Percentiles rank a stretch among this genome's conserved stretches.
Conservation (phyloP, 2,329 filamentous ascomycete genomes). For the Colletotrichum sp. region DNA sequence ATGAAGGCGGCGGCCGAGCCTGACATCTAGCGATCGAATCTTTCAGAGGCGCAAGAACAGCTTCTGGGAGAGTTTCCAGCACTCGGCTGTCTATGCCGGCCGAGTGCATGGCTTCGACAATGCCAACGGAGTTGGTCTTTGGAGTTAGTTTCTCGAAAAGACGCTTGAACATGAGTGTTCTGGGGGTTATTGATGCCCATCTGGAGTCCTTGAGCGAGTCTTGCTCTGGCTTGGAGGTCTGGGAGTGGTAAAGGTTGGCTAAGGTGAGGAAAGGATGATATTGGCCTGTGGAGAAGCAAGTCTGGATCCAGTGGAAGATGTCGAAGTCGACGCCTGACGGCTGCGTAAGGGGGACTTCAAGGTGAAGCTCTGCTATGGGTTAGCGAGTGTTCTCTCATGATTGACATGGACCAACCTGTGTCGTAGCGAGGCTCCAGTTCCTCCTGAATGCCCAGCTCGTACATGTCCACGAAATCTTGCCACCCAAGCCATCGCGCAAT, state of each 20-base stretch:
- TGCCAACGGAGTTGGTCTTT: slow-evolving; percentile 59
- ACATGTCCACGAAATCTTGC: slow-evolving; percentile 50
- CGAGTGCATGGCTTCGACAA: slow-evolving; percentile 76
- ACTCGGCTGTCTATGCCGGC: slow-evolving; percentile 70
- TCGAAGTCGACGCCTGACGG: slow-evolving; percentile 34
- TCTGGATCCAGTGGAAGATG: slow-evolving; percentile 60
- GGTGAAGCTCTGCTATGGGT: slow-evolving; percentile 31
- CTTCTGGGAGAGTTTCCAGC: slow-evolving; percentile 85
- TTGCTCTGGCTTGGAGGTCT: slow-evolving; percentile 37
- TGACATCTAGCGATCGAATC: slow-evolving; percentile 88
- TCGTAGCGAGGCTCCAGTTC: slow-evolving; percentile 45
- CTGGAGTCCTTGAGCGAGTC: slow-evolving; percentile 39
- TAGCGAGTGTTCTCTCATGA: background rate
- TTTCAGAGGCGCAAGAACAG: slow-evolving; percentile 78
- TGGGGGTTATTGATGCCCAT: slow-evolving; percentile 60
- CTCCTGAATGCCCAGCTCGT: slow-evolving; percentile 59
- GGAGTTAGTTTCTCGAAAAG: slow-evolving; percentile 66
- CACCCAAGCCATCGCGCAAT: slow-evolving; percentile 84
- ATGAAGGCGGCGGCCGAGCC: slow-evolving; percentile 77
- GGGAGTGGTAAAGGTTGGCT: slow-evolving; percentile 48
- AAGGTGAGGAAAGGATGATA: slow-evolving; percentile 45
- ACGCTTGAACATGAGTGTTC: slow-evolving; percentile 72
- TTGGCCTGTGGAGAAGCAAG: slow-evolving; percentile 43
- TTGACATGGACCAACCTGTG: slow-evolving; percentile 35
- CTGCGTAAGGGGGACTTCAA: slow-evolving; percentile 29